Percentiles rank a stretch among this genome's conserved stretches.
Conservation (phyloP, 495 filamentous ascomycete species). For the Aspergillus mulundensis region DNA sequence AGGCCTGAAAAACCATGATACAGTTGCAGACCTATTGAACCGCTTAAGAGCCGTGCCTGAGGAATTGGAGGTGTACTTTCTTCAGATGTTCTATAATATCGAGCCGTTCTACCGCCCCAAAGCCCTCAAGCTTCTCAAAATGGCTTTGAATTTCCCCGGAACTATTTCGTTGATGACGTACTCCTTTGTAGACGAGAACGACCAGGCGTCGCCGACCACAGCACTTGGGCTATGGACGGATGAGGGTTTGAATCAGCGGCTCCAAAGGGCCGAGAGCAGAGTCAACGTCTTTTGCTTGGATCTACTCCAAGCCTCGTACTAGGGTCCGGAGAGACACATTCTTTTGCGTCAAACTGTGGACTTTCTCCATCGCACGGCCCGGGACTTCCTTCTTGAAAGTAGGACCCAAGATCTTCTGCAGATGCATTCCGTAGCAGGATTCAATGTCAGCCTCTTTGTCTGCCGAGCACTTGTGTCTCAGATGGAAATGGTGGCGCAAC, state of each 20-base stretch:
- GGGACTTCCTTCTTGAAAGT: neutral
- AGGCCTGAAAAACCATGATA: slow-evolving; percentile 26
- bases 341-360: neutral
- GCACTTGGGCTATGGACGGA: neutral
- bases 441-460: neutral
- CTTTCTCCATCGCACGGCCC: neutral
- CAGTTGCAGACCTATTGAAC: neutral
- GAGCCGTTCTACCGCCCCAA: neutral
- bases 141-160: neutral
- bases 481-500: neutral
- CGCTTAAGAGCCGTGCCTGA: neutral
- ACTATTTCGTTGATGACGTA: neutral
- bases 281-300: neutral
- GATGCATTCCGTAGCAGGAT: neutral
- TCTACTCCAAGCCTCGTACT: neutral
- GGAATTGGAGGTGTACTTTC: neutral
- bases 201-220: neutral
- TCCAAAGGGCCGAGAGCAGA: neutral
- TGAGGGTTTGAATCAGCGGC: neutral
- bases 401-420: neutral
- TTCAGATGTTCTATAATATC: slow-evolving; percentile 14
- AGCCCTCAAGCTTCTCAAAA: neutral
- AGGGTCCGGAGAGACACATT: neutral
- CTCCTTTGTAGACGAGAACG: neutral
- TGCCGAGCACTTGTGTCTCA: neutral